Evolutionary conservation across 495 filamentous ascomycete genomes (phyloP).

Genomic region (Extremus antarcticus): DNA sequence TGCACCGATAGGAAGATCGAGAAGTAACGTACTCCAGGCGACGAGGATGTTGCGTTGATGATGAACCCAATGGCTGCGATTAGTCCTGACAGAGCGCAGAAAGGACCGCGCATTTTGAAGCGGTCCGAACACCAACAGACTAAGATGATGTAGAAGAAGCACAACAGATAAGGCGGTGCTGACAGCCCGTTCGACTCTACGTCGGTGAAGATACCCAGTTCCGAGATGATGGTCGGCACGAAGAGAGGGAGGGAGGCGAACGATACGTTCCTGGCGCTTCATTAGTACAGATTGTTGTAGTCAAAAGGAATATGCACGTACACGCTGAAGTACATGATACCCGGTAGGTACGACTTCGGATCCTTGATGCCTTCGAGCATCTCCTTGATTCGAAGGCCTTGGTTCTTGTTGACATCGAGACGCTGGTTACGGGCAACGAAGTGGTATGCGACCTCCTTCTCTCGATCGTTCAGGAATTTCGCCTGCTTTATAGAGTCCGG

Average conservation of each 20-base stretch:
- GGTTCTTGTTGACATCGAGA: conserved; percentile 12
- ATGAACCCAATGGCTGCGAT: conserved; percentile 64
- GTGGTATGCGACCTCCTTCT: conserved; percentile 55
- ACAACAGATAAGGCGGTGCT: conserved; percentile 69
- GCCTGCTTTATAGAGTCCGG: conserved; percentile 64
- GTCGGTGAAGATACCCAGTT: conserved; percentile 51
- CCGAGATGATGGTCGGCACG: conserved; percentile 49
- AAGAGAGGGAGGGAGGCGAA: conserved; percentile 84
- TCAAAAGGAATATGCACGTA: background rate
- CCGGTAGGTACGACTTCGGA: conserved; percentile 47
- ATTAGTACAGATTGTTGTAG: background rate
- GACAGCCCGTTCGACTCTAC: conserved; percentile 71
- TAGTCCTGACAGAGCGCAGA: conserved; percentile 50
- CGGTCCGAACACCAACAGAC: conserved; percentile 66
- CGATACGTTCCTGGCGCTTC: conserved; percentile 25
- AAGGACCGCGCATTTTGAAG: conserved; percentile 57
- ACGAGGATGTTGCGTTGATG: conserved; percentile 42
- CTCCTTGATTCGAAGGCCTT: conserved; percentile 14
- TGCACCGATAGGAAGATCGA: conserved; percentile 27
- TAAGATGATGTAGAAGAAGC: conserved; percentile 56
- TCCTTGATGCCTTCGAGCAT: conserved; percentile 18
- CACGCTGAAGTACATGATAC: conserved; percentile 18
- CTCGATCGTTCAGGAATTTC: conserved; percentile 56
- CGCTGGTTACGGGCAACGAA: conserved; percentile 21
- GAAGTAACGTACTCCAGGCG: conserved; percentile 24